Conservation (phyloP, 768 basidiomycete species). For the Lactarius quietus region DNA sequence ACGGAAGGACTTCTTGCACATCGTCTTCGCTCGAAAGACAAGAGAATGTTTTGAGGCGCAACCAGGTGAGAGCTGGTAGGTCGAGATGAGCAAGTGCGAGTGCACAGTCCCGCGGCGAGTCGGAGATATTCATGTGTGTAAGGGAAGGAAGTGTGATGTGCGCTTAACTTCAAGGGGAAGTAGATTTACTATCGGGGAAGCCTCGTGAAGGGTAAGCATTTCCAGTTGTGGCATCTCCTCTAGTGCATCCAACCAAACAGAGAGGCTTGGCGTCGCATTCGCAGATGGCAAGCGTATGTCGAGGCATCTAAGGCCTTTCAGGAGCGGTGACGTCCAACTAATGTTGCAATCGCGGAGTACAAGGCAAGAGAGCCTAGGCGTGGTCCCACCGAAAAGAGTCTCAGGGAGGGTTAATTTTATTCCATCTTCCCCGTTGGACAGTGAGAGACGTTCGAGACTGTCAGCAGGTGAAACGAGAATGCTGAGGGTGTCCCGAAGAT, state of each 20-base stretch:
- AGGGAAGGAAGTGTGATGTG: not conserved
- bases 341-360: too few relatives aligned
- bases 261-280: not conserved
- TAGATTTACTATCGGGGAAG: not conserved
- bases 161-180: not conserved
- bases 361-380: slow-evolving; percentile 7
- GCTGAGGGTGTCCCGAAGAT: not conserved
- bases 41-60: not conserved
- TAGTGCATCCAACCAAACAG: slow-evolving; percentile 5
- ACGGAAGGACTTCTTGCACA: not conserved
- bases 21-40: not conserved
- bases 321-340: slow-evolving; percentile 9
- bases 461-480: not conserved
- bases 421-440: not conserved
- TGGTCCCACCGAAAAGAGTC: not conserved
- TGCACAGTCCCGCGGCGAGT: not conserved
- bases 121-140: not conserved
- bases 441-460: not conserved
- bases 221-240: not conserved
- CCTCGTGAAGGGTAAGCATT: not conserved
- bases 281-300: not conserved
- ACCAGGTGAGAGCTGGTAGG: not conserved
- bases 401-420: not conserved
- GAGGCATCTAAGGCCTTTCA: not conserved
- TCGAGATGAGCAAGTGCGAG: not conserved